A percentile compares a stretch with the other conserved stretches of the same genome.
Evolutionary conservation across 2,329 filamentous ascomycete species (phyloP).

Genomic region (Colletotrichum horii): DNA sequence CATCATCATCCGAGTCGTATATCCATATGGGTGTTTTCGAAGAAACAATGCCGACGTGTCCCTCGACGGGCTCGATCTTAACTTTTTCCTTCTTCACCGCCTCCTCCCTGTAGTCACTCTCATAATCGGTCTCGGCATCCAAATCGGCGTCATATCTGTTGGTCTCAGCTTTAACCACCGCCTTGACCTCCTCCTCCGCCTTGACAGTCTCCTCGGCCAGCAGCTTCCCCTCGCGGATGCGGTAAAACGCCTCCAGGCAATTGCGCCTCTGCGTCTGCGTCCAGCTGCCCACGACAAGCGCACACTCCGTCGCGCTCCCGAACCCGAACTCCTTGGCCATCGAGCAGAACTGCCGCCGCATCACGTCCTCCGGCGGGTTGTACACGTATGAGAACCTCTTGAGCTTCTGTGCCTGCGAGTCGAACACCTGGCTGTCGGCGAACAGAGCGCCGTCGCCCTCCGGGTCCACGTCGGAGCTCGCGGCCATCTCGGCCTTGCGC

Average conservation of each 20-base stretch:
- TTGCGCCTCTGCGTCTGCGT: slow-evolving; percentile 81
- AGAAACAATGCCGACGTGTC: not conserved
- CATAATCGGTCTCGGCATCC: slow-evolving; percentile 21
- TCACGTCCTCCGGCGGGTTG: slow-evolving; percentile 76
- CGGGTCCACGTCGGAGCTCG: slow-evolving; percentile 46
- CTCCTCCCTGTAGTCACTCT: not conserved
- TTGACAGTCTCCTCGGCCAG: slow-evolving; percentile 33
- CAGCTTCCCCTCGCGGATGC: slow-evolving; percentile 62
- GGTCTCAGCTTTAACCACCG: not conserved
- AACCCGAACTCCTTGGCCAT: slow-evolving; percentile 87
- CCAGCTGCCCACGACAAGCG: slow-evolving; percentile 88
- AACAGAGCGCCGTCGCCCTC: slow-evolving; percentile 64
- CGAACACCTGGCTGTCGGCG: slow-evolving; percentile 47
- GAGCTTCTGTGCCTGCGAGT: slow-evolving; percentile 6
- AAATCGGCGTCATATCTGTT: slow-evolving; percentile 18
- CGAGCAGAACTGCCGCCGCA: slow-evolving; percentile 83
- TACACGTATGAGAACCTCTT: slow-evolving; percentile 48
- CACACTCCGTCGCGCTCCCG: slow-evolving; percentile 79
- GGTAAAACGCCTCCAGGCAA: slow-evolving; percentile 83
- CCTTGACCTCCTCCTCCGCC: slow-evolving; percentile 9
- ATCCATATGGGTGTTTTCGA: slow-evolving; percentile 38
- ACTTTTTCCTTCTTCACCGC: not conserved
- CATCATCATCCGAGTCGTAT: slow-evolving; percentile 42
- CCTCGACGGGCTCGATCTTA: not conserved
- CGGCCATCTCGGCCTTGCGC: slow-evolving; percentile 71